Evolutionary conservation across 164 flowering plant species (phyloP).

Genomic region (Aristolochia contorta): DNA sequence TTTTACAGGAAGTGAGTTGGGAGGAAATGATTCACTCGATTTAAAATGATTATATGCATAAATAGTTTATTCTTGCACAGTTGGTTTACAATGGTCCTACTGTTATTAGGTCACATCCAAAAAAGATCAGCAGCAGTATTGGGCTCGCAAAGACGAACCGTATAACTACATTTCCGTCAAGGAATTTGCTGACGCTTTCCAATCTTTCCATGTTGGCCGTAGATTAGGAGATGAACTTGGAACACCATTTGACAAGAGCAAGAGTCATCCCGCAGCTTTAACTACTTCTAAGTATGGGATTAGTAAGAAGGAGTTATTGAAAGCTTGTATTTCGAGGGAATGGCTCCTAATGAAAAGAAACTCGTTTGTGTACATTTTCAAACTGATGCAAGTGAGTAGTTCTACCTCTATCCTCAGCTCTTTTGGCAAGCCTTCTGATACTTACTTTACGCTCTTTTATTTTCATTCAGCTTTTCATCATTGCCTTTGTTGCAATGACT

Average conservation of each 20-base stretch:
- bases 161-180: slow-evolving; percentile 35
- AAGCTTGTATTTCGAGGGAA: slow-evolving; percentile 55
- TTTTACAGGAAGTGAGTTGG: slow-evolving; percentile 30
- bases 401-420: not conserved
- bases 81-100: not conserved
- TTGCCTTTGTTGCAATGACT: slow-evolving; percentile 11
- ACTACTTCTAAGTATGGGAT: slow-evolving; percentile 46
- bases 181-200: slow-evolving; percentile 57
- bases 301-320: slow-evolving; percentile 42
- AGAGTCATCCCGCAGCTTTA: slow-evolving; percentile 54
- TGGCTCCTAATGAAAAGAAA: slow-evolving; percentile 65
- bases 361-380: slow-evolving; percentile 50
- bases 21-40: not conserved
- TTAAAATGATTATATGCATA: not conserved
- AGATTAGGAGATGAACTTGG: slow-evolving; percentile 38
- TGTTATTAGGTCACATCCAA: slow-evolving; percentile 51
- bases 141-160: slow-evolving; percentile 35
- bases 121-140: slow-evolving; percentile 74
- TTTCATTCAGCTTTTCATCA: slow-evolving; percentile 7
- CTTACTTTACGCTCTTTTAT: not conserved
- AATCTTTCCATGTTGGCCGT: slow-evolving; percentile 47
- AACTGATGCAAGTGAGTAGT: slow-evolving; percentile 36
- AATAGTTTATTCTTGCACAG: not conserved
- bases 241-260: slow-evolving; percentile 48
- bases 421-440: slow-evolving; percentile 1